Percentiles rank a stretch among this genome's conserved stretches.
Evolutionary conservation across 306 rosid species (phyloP).

Genomic region (Rosa chinensis): DNA sequence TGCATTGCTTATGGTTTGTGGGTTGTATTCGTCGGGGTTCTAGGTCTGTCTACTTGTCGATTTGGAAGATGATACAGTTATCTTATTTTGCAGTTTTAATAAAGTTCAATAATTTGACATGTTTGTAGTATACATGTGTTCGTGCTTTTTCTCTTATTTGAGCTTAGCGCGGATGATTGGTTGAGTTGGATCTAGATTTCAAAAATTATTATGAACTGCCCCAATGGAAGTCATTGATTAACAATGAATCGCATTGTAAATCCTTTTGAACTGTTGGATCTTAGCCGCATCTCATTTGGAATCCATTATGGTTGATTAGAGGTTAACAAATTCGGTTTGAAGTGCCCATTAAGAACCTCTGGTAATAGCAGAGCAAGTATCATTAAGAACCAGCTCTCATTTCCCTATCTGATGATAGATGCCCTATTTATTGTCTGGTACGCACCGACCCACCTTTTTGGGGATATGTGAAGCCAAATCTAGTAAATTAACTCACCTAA

Average conservation of each 20-base stretch:
- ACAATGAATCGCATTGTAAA: not conserved
- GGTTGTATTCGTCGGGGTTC: not conserved
- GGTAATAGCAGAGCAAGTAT: too few relatives aligned
- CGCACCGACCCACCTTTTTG: not conserved
- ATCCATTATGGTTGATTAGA: not conserved
- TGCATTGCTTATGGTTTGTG: not conserved
- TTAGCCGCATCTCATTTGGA: not conserved
- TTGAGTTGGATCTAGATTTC: not conserved
- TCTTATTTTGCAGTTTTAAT: not conserved
- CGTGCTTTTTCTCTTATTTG: not conserved
- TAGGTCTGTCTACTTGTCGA: not conserved
- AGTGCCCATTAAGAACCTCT: too few relatives aligned
- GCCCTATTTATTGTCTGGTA: not conserved
- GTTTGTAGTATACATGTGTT: not conserved
- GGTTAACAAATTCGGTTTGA: not conserved
- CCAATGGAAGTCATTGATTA: not conserved
- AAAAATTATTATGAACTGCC: not conserved
- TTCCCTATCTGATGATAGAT: not conserved
- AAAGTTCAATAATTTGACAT: not conserved
- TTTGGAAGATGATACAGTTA: not conserved
- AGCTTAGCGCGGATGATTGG: not conserved
- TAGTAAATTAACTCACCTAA: conserved; percentile 48
- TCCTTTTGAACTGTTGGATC: not conserved
- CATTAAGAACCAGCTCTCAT: not conserved
- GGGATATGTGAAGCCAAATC: conserved; percentile 15